Evolutionary conservation across 208 protist genomes (phyloP), one percentile per base, ranked within the genome.

Genomic region (Trichomonas vaginalis): DNA sequence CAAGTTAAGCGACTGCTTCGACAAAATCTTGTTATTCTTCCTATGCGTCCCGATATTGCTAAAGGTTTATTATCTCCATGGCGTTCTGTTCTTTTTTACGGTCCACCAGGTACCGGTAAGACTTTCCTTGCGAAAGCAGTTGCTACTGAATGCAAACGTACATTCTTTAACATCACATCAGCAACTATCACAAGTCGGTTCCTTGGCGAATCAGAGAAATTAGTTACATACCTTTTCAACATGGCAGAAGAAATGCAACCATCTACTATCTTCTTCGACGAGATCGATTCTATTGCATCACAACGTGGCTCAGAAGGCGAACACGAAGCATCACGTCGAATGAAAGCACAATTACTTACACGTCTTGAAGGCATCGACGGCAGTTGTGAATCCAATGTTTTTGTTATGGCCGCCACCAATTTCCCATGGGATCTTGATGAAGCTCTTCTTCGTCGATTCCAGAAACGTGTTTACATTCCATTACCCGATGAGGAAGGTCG

Each of bases 181-280:
- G 97, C 97, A 0, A 97, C 98, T 0, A 96, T 98, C 0, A 98
- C 97, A 4, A 98, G 97, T 8, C 98, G 98, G 86, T 98, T 96
- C 90, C 97, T 97, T 10, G 97, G 97, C 14, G 97, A 98, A n/a
- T 96, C 97, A 47, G 98, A 98, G 87, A 98, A 98, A 96, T 88
- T 98, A 35, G 97, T 98, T 1, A 96, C 97, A 46, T 96, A 97
- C 15, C 96, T 98, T 1, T 98, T 98, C 96, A 97, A 96, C 15
- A 96, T 98, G 27, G 98, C 98, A 21, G 79, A 96, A 12, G 80
- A 96, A 82, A 95, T 97, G 12, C 96, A 97, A 87, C 98, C 98
- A 27, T 96, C 97, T 4, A 97, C 98, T 42, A 98, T 98, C 15
- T 98, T 98, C 90, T 97, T 98, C 88, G 97, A 98, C 95, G 97